These are phyloP conservation scores for Hymenotorrendiella dingleyae DNA, from an alignment of 2,329 filamentous ascomycete species.

Conservation along the genomic window DNA sequence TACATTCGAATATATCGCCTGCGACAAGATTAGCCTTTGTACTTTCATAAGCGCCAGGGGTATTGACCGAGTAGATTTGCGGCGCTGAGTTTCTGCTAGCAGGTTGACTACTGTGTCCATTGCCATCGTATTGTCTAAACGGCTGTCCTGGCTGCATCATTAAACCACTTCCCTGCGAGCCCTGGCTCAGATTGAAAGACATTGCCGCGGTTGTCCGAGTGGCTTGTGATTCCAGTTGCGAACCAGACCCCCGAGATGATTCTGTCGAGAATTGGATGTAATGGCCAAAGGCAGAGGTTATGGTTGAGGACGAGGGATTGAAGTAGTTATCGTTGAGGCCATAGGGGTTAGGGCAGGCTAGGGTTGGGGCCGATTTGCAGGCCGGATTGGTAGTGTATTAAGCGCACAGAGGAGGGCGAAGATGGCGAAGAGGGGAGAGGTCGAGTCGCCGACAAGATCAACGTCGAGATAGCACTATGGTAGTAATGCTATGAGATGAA, in stretches of 20 bases:
- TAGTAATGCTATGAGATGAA: too few species aligned
- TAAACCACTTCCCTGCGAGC: slow-evolving; percentile 27
- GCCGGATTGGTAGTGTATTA: too few species aligned
- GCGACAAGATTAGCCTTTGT: slow-evolving; percentile 12
- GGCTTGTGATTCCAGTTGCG: slow-evolving; percentile 21
- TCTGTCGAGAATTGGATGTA: slow-evolving; percentile 26
- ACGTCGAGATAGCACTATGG: too few species aligned
- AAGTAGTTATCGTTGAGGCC: slow-evolving; percentile 23
- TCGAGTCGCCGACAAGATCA: too few species aligned
- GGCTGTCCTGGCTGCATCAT: slow-evolving; percentile 30
- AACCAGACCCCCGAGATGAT: slow-evolving; percentile 22
- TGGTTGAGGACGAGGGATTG: slow-evolving; percentile 25
- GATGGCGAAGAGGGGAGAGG: too few species aligned
- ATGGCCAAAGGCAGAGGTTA: too few species aligned
- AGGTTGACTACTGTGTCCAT: slow-evolving; percentile 20
- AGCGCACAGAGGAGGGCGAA: neutral
- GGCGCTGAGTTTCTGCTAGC: slow-evolving; percentile 32
- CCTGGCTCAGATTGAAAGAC: slow-evolving; percentile 32
- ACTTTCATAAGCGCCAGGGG: neutral
- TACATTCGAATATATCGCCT: slow-evolving; percentile 91
- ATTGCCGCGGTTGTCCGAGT: slow-evolving; percentile 21
- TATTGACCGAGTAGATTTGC: slow-evolving; percentile 57
- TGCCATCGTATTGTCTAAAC: slow-evolving; percentile 27
- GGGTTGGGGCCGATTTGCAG: neutral
- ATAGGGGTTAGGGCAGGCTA: slow-evolving; percentile 13